Evolutionary conservation across 805 yeast genomes (phyloP).

Genomic region (Kuraishia borneana): DNA sequence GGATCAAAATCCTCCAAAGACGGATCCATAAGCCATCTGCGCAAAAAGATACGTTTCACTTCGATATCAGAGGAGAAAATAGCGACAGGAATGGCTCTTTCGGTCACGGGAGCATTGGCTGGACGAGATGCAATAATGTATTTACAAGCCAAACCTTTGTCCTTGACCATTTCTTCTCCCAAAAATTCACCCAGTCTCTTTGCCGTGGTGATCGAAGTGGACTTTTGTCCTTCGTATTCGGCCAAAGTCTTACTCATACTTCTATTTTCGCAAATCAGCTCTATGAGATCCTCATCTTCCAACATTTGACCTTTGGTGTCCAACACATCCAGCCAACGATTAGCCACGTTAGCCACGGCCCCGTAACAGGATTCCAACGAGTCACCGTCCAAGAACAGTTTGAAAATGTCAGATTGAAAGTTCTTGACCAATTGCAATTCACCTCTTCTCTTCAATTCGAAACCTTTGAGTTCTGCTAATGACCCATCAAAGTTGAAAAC

Average conservation of each 20-base stretch:
- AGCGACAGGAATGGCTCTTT: slow-evolving; percentile 93
- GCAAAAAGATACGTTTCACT: slow-evolving; percentile 61
- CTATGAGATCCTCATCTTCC: slow-evolving; percentile 90
- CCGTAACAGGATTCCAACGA: slow-evolving; percentile 71
- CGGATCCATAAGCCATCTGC: slow-evolving; percentile 82
- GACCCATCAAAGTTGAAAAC: slow-evolving; percentile 94
- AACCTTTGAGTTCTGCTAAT: slow-evolving; percentile 91
- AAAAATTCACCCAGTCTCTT: slow-evolving; percentile 85
- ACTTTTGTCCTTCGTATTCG: slow-evolving; percentile 84
- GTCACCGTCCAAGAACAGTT: slow-evolving; percentile 78
- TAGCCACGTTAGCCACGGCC: slow-evolving; percentile 87
- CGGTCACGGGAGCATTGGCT: slow-evolving; percentile 80
- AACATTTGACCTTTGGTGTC: slow-evolving; percentile 79
- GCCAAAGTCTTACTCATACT: slow-evolving; percentile 86
- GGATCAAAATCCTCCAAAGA: slow-evolving; percentile 76
- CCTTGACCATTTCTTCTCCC: slow-evolving; percentile 94
- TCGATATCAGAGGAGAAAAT: slow-evolving; percentile 76
- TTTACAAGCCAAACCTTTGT: slow-evolving; percentile 91
- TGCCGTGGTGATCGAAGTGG: slow-evolving; percentile 95
- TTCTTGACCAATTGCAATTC: slow-evolving; percentile 88
- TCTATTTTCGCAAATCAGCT: slow-evolving; percentile 90
- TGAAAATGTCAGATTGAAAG: slow-evolving; percentile 91
- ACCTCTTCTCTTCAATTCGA: slow-evolving; percentile 94
- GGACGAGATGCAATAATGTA: slow-evolving; percentile 85
- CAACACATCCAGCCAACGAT: slow-evolving; percentile 90